These are phyloP conservation scores for Bullera alba DNA, from an alignment of 768 basidiomycete species.

Conservation along the genomic window DNA sequence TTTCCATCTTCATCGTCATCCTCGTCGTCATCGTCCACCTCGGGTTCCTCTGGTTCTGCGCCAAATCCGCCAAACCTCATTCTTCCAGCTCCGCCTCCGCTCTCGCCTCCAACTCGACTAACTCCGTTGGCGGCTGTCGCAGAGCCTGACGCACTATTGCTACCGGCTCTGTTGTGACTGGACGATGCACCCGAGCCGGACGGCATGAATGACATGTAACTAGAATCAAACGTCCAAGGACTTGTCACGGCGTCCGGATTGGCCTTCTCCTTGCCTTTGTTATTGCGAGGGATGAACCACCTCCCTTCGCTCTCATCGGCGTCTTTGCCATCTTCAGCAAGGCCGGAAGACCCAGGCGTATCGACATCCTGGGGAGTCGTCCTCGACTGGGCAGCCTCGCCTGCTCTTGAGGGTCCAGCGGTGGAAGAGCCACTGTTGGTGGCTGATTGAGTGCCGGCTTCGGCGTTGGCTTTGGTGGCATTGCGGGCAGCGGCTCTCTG, in stretches of 20 bases:
- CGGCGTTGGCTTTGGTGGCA: neutral
- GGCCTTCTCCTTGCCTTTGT: neutral
- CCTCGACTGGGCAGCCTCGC: neutral
- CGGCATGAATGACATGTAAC: conserved; percentile 15
- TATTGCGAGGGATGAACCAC: conserved; percentile 10
- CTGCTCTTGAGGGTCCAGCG: neutral
- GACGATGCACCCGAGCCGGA: neutral
- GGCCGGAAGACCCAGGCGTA: no score
- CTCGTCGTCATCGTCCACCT: conserved; percentile 6
- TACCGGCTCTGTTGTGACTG: neutral
- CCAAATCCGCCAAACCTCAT: conserved; percentile 33
- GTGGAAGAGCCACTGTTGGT: neutral
- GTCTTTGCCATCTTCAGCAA: neutral
- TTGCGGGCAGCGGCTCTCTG: conserved; percentile 26
- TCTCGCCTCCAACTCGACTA: neutral
- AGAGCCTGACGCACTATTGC: neutral
- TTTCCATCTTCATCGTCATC: conserved; percentile 7
- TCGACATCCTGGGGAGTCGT: neutral
- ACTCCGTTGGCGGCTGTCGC: neutral
- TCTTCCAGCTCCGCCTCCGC: conserved; percentile 18
- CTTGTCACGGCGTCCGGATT: neutral
- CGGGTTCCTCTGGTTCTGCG: neutral
- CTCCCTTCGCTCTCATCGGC: conserved; percentile 8
- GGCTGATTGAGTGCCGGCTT: conserved; percentile 3
- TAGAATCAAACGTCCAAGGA: conserved; percentile 9